Evolutionary conservation across 257 asterid genomes (phyloP).

Genomic region (Solanum clarkiae): DNA sequence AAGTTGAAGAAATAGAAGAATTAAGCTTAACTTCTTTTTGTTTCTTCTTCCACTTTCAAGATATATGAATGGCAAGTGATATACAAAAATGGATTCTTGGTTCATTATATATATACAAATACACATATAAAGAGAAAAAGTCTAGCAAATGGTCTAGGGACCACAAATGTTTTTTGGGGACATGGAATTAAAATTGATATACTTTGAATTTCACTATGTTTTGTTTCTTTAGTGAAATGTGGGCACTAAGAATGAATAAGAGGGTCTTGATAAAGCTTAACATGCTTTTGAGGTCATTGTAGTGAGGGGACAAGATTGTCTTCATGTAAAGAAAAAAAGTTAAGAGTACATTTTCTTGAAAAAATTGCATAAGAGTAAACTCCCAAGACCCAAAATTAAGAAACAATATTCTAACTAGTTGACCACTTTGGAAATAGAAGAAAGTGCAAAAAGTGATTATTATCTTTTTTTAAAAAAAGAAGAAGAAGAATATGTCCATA

Average conservation of each 20-base stretch:
- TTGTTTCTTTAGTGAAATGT: slow-evolving; percentile 1
- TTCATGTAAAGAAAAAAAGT: neutral
- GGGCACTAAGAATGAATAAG: neutral
- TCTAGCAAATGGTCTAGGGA: neutral
- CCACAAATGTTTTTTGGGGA: neutral
- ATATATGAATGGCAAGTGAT: neutral
- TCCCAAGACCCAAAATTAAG: neutral
- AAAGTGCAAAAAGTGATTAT: slow-evolving; percentile 3
- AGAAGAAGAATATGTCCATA: neutral
- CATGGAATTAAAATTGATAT: neutral
- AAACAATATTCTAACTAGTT: slow-evolving; percentile 10
- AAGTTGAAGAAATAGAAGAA: neutral
- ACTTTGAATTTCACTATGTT: neutral
- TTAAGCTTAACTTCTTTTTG: neutral
- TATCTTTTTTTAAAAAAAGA: neutral
- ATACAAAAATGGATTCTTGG: neutral
- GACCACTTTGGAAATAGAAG: slow-evolving; percentile 16
- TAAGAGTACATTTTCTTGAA: slow-evolving; percentile 25
- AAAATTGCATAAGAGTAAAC: neutral
- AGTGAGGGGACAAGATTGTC: slow-evolving; percentile 29
- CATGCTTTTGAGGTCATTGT: slow-evolving; percentile 16
- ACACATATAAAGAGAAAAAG: neutral
- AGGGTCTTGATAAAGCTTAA: slow-evolving; percentile 8
- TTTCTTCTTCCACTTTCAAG: neutral
- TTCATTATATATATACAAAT: neutral